Evolutionary conservation across 805 yeast species (phyloP), one percentile per base, ranked within the genome.

Genomic region (Lipomyces starkeyi): DNA sequence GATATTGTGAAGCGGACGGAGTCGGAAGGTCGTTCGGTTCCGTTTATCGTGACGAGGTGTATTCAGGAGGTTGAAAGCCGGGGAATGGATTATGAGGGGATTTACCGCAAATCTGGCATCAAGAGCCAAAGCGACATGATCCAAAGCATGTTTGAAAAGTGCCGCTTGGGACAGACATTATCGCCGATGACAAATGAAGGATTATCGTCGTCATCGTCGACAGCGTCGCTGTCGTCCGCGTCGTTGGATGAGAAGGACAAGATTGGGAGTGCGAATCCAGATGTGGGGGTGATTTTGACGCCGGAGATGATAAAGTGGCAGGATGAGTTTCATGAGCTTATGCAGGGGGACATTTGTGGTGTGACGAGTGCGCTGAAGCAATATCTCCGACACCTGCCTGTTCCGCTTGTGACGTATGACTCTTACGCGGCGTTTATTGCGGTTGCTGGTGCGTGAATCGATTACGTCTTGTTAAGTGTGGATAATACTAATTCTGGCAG

Each of bases 61-160:
- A 79, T 93, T 5, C 81, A 82, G 29, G 95, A 89, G 73, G 92
- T 95, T 63, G 97, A 94, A 79, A 76, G 76, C 6, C 82, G 91
- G 66, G 97, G 97, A 3, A 78, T 93, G 72, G 87, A 84, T 53
- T 80, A 83, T 69, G 98, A 93, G 78, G 99, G 99, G 8, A 84
- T 95, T 47, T 95, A 95, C 80, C 83, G 99, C 72, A 89, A 93
- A 72, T 89, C 96, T 58, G 99, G 97, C 0, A 90, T 91, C 4
- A 84, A 88, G 70, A 84, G 91, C 8, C 89, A 90, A 60, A 84
- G 88, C 64, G 86, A 84, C 69, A 68, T 83, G 72, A 76, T 83
- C 74, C 78, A 80, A 75, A 77, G 76, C 67, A 64, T 76, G 69
- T 74, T 85, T 79, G 82, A 78, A 61, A 71, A 73, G 34, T 58